Conservation (phyloP, 805 yeast genomes). For the Cephaloascus albidus region DNA sequence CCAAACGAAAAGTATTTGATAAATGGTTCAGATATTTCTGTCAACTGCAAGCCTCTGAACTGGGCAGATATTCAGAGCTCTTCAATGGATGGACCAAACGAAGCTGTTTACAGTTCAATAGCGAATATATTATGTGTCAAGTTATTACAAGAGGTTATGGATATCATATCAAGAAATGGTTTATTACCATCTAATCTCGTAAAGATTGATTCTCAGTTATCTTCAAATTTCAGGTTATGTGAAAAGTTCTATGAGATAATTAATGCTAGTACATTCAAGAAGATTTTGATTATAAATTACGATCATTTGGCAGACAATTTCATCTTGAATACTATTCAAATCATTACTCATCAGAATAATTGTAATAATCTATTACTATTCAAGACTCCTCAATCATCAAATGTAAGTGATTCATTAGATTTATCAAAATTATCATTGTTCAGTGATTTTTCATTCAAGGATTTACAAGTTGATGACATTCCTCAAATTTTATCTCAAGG, state of each 20-base stretch:
- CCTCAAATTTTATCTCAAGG: conserved; percentile 6
- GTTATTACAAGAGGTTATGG: conserved; percentile 23
- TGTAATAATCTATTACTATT: conserved; percentile 25
- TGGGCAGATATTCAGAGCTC: conserved; percentile 9
- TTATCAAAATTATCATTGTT: conserved; percentile 6
- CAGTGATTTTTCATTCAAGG: conserved; percentile 12
- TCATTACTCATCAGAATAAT: conserved; percentile 9
- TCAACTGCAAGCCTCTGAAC: conserved; percentile 4
- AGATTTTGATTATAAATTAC: conserved; percentile 21
- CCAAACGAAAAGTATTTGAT: conserved; percentile 5
- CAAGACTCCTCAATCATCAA: conserved; percentile 17
- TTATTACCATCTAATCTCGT: conserved; percentile 12
- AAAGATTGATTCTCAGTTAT: conserved; percentile 12
- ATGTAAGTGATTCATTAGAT: background rate
- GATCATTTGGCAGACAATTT: conserved; percentile 21
- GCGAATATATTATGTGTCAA: conserved; percentile 36
- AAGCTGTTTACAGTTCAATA: conserved; percentile 20
- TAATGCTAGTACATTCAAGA: conserved; percentile 5
- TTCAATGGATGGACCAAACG: conserved; percentile 4
- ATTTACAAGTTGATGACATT: conserved; percentile 12
- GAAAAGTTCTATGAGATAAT: background rate
- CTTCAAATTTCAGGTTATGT: background rate
- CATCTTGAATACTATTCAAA: conserved; percentile 15
- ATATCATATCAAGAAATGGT: conserved; percentile 14
- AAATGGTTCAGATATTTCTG: background rate